phyloP scores from a whole-genome alignment of 2,329 filamentous ascomycete genomes.

The Cercospora zeae-maydis region DNA sequence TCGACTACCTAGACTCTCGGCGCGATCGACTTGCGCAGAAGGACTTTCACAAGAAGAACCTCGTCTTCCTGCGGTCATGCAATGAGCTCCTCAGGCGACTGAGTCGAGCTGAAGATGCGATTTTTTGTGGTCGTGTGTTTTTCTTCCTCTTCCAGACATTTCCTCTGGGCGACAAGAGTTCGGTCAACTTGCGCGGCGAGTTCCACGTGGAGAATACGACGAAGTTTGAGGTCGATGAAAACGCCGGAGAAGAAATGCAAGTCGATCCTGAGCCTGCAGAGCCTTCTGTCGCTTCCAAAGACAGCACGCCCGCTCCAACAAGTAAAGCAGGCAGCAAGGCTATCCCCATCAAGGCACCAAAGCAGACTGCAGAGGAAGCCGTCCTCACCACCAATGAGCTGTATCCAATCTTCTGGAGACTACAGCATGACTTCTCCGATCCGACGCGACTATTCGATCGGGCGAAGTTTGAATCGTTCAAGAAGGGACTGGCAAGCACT shows the following conservation, averaged over 20 bases:
- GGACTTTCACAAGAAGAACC: conserved; percentile 76
- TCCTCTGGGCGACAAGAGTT: conserved; percentile 91
- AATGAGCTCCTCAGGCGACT: conserved; percentile 91
- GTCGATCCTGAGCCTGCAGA: conserved; percentile 49
- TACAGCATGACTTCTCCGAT: conserved; percentile 89
- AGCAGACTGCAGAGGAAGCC: conserved; percentile 43
- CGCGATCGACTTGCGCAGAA: conserved; percentile 79
- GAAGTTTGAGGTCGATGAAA: conserved; percentile 60
- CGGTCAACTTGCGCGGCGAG: conserved; percentile 91
- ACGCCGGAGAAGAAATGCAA: conserved; percentile 57
- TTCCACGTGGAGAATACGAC: conserved; percentile 96
- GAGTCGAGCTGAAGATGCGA: conserved; percentile 93
- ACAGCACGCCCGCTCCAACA: conserved; percentile 22
- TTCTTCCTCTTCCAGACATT: conserved; percentile 99
- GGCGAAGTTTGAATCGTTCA: conserved; percentile 63
- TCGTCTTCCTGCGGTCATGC: conserved; percentile 88
- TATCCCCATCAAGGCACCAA: conserved; percentile 24
- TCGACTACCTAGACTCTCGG: conserved; percentile 91
- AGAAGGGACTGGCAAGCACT: conserved; percentile 59
- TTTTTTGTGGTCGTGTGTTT: conserved; percentile 95
- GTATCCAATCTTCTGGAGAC: conserved; percentile 89
- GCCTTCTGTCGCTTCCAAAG: conserved; percentile 16
- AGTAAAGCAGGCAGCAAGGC: conserved; percentile 30
- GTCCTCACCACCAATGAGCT: conserved; percentile 64
- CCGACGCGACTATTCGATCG: conserved; percentile 75